Percentiles rank a stretch among this genome's conserved stretches.
phyloP scores from a whole-genome alignment of 2,329 filamentous ascomycete genomes.

The Paracoccidioides lutzii region DNA sequence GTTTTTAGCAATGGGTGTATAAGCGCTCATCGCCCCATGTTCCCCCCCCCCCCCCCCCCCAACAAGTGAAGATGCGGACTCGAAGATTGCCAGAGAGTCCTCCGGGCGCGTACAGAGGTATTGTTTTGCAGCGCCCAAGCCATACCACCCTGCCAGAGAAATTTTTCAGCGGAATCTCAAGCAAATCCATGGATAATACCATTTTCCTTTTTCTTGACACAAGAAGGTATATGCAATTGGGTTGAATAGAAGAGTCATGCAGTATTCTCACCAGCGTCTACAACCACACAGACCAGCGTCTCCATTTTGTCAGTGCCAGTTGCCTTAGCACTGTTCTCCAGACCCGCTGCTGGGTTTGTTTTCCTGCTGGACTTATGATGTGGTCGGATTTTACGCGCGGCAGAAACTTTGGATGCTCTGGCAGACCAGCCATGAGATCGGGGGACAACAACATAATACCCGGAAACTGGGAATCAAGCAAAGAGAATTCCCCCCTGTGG shows the following conservation, averaged over 20 bases:
- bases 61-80: constrained; percentile 42
- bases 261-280: constrained; percentile 7
- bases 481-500: too few relatives aligned
- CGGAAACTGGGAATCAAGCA: too few relatives aligned
- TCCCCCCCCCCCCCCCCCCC: too few relatives aligned
- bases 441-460: too few relatives aligned
- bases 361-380: not conserved
- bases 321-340: not conserved
- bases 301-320: not conserved
- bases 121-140: constrained; percentile 49
- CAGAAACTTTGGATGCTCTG: not conserved
- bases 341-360: not conserved
- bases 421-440: too few relatives aligned
- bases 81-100: constrained; percentile 45
- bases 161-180: not conserved
- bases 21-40: constrained; percentile 56
- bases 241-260: not conserved
- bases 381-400: not conserved
- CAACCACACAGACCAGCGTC: constrained; percentile 3
- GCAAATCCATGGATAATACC: not conserved
- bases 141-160: constrained; percentile 35
- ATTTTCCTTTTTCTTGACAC: not conserved
- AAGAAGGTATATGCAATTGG: not conserved
- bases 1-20: constrained; percentile 55
- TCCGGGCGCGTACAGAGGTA: constrained; percentile 47